These are phyloP conservation scores for Aphanomyces invadans DNA, from an alignment of 352 stramenopile genomes.

Conservation along the genomic window DNA sequence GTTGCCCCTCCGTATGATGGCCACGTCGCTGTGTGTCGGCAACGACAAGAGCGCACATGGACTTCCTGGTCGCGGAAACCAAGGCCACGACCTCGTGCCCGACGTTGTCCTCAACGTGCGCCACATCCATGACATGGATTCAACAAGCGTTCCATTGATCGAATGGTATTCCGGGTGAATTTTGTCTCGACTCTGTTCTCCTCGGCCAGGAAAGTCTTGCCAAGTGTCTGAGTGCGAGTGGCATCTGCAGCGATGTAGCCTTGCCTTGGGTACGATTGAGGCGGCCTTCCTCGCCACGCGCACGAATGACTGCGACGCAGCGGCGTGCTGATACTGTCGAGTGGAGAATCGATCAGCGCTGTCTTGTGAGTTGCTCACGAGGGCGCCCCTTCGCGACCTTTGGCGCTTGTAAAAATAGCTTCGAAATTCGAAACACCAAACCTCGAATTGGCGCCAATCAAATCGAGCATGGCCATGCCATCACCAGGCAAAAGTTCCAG, in stretches of 20 bases:
- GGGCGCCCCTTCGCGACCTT: too few relatives aligned
- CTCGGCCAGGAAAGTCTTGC: slow-evolving; percentile 63
- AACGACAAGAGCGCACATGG: slow-evolving; percentile 57
- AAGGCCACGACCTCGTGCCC: neutral
- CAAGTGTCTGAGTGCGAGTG: slow-evolving; percentile 48
- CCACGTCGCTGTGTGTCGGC: slow-evolving; percentile 63
- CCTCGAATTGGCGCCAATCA: neutral
- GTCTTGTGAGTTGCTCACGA: too few relatives aligned
- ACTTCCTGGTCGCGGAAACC: slow-evolving; percentile 38
- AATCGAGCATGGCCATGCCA: neutral
- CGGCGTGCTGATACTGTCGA: too few relatives aligned
- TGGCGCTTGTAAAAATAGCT: too few relatives aligned
- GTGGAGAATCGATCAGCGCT: too few relatives aligned
- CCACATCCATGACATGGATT: slow-evolving; percentile 79
- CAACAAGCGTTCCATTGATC: slow-evolving; percentile 81
- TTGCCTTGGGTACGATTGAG: too few relatives aligned
- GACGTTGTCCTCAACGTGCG: slow-evolving; percentile 50
- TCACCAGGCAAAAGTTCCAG: neutral
- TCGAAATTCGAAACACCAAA: neutral
- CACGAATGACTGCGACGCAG: too few relatives aligned
- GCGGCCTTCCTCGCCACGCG: neutral
- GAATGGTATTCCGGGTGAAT: slow-evolving; percentile 63
- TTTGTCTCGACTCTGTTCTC: slow-evolving; percentile 52
- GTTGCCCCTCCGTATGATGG: slow-evolving; percentile 55
- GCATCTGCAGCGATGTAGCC: slow-evolving; percentile 29